Evolutionary conservation across 441 rosid genomes (phyloP).

Genomic region (Mallotus repandus): DNA sequence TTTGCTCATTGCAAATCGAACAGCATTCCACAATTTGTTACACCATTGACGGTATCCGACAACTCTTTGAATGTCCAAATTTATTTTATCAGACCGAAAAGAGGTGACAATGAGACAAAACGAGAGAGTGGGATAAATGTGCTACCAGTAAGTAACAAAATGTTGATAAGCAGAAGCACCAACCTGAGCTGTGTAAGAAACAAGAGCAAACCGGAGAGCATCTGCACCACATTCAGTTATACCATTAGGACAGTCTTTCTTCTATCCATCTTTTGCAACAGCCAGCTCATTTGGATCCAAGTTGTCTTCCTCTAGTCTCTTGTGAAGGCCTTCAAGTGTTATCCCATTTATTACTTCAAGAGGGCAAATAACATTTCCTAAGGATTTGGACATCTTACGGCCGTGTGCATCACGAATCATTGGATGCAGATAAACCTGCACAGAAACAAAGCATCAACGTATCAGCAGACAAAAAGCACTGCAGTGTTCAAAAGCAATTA

Average conservation of each 20-base stretch:
- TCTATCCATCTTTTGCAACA: slow-evolving; percentile 81
- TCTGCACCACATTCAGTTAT: slow-evolving; percentile 98
- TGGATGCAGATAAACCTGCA: slow-evolving; percentile 90
- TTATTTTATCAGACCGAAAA: slow-evolving; percentile 82
- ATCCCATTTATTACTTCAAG: slow-evolving; percentile 90
- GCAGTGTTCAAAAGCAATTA: not conserved
- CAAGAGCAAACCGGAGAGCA: slow-evolving; percentile 98
- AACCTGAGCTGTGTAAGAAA: slow-evolving; percentile 97
- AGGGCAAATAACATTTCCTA: slow-evolving; percentile 95
- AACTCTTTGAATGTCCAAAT: slow-evolving; percentile 93
- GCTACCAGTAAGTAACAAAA: not conserved
- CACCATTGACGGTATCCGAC: slow-evolving; percentile 99
- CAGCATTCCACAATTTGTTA: slow-evolving; percentile 96
- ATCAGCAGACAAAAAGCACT: not conserved
- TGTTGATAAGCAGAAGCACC: slow-evolving; percentile 13
- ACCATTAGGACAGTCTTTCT: slow-evolving; percentile 85
- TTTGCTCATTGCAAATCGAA: slow-evolving; percentile 91
- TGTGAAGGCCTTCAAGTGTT: slow-evolving; percentile 81
- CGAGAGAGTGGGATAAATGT: not conserved
- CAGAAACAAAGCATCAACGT: slow-evolving; percentile 9
- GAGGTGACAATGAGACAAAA: slow-evolving; percentile 8
- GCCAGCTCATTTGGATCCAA: slow-evolving; percentile 71
- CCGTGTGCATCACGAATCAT: slow-evolving; percentile 99
- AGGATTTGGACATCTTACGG: slow-evolving; percentile 94
- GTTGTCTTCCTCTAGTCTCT: slow-evolving; percentile 86